These are phyloP conservation scores for Rutidosis leptorrhynchoides DNA, from an alignment of 129 eudicot genomes.

Conservation along the genomic window DNA sequence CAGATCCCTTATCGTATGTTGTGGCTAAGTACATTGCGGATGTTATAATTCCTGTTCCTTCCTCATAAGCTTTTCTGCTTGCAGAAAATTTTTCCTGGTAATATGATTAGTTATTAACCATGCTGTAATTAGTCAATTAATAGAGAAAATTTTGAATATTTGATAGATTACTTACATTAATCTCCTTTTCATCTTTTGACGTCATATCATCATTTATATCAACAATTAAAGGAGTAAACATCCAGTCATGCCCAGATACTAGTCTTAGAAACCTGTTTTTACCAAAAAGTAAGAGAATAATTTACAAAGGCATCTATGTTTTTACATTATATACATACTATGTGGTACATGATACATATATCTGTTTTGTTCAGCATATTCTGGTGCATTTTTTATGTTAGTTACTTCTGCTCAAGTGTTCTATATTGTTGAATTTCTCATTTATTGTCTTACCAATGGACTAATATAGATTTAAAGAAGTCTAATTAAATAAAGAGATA, in stretches of 20 bases:
- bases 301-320: not conserved
- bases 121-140: constrained; percentile 7
- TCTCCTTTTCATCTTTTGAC: constrained; percentile 57
- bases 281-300: constrained; percentile 11
- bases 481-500: not conserved
- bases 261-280: constrained; percentile 72
- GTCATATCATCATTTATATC: constrained; percentile 83
- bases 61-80: constrained; percentile 67
- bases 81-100: constrained; percentile 62
- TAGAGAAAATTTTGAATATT: not conserved
- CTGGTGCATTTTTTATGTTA: not conserved
- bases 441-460: not conserved
- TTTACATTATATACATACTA: not conserved
- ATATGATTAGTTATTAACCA: not conserved
- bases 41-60: constrained; percentile 40
- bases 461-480: not conserved
- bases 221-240: constrained; percentile 68
- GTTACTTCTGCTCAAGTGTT: not conserved
- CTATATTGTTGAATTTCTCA: not conserved
- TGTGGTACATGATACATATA: not conserved
- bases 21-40: constrained; percentile 90
- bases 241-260: constrained; percentile 80
- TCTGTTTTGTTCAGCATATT: not conserved
- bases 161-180: constrained; percentile 52
- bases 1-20: constrained; percentile 75